Base-by-base conservation (phyloP, 306 rosid genomes). In the Hippophae gyantsensis region DNA sequence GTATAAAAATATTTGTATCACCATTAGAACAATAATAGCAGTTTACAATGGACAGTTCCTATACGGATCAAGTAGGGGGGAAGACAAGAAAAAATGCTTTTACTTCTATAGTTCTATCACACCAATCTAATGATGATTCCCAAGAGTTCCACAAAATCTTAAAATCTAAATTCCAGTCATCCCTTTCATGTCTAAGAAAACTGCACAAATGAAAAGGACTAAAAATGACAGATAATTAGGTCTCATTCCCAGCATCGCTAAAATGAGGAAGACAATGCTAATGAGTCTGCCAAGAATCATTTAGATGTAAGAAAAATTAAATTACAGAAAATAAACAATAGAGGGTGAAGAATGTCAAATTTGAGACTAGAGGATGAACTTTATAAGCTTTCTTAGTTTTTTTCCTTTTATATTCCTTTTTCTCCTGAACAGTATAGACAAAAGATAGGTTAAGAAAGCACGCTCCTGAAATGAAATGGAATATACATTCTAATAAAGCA, bases 11-110 rank as follows among this genome's bases (percentile, higher is more conserved):
- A 46, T 66, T 52, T 50, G 48, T 58, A 60, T 71, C 58, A 68
- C 66, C 56, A 64, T 81, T 70, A 77, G 68, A 54, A 65, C 42
- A 72, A 67, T 55, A 69, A 50, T 38, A n/a, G 71, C 41, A 61
- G 56, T 46, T 64, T 65, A 69, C 64, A 57, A 57, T 63, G 48
- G 46, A 51, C 13, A 64, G n/a, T 47, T 25, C 43, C 47, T 49
- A 56, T 43, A 52, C 41, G 63, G 52, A 45, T 41, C 42, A 48
- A 43, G 10, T 42, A 13, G 51, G 50, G 54, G 26, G 23, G 27
- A 13, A 13, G 25, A 52, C 6, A n/a, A 10, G 48, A 9, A 46
- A 40, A 56, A 14, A 71, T 3, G 48, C 12, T 52, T 50, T 6
- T 11, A 53, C 52, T 48, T 63, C 61, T 7, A 50, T 49, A 41